Percentiles rank a stretch among this genome's conserved stretches.
These are phyloP conservation scores for Orobanche coerulescens DNA, from an alignment of 257 asterid genomes.

Conservation along the genomic window DNA sequence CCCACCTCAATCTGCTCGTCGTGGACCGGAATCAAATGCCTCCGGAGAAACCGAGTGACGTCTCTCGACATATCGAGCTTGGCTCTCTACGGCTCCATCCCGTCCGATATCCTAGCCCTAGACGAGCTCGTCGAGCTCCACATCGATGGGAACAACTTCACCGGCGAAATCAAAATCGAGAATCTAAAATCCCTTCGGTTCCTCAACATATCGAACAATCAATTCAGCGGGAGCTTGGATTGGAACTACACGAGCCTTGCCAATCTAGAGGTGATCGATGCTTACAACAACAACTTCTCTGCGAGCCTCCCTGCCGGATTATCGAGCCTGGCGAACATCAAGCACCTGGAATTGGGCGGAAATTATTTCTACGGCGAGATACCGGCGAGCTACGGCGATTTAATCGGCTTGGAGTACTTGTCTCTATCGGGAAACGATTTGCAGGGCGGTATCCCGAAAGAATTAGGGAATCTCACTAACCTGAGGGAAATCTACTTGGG, in stretches of 20 bases:
- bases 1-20: constrained; percentile 58
- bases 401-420: constrained; percentile 56
- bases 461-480: constrained; percentile 69
- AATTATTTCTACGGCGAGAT: constrained; percentile 64
- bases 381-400: constrained; percentile 50
- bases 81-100: constrained; percentile 70
- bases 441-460: constrained; percentile 62
- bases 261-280: constrained; percentile 58
- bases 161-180: constrained; percentile 68
- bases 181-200: constrained; percentile 48
- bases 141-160: constrained; percentile 91
- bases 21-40: constrained; percentile 72
- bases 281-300: constrained; percentile 76
- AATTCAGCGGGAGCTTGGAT: constrained; percentile 50
- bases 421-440: constrained; percentile 75
- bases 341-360: constrained; percentile 77
- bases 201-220: constrained; percentile 72
- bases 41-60: constrained; percentile 43
- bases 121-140: constrained; percentile 54
- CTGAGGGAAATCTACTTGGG: constrained; percentile 83
- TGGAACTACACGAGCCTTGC: constrained; percentile 72
- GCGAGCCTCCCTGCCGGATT: constrained; percentile 63
- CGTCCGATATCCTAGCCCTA: constrained; percentile 53
- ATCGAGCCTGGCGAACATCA: constrained; percentile 44
- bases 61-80: constrained; percentile 57